Evolutionary conservation across 2,329 filamentous ascomycete species (phyloP).

Genomic region (Setomelanomma holmii): DNA sequence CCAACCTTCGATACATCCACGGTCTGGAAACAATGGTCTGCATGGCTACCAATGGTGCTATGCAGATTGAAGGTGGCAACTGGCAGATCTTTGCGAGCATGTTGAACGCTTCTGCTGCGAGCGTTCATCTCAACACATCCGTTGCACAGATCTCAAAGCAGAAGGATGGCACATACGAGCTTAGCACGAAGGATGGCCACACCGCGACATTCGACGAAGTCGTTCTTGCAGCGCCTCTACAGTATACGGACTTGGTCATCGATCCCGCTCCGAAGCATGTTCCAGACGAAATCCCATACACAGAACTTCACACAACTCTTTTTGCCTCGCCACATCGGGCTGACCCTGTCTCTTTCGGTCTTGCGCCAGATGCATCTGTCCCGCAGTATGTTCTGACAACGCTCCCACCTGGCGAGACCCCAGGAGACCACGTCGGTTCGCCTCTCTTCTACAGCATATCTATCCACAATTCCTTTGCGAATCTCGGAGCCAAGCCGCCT

Average conservation of each 20-base stretch:
- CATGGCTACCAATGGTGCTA: conserved; percentile 85
- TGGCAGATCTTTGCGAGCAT: conserved; percentile 93
- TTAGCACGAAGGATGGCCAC: conserved; percentile 42
- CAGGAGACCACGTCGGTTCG: conserved; percentile 62
- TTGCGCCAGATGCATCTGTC: conserved; percentile 63
- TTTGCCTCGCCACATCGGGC: conserved; percentile 80
- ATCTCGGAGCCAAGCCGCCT: conserved; percentile 55
- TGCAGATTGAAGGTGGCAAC: conserved; percentile 82
- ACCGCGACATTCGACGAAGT: conserved; percentile 73
- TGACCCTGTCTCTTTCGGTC: conserved; percentile 74
- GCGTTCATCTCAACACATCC: conserved; percentile 69
- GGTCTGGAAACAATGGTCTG: conserved; percentile 91
- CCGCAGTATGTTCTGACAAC: conserved; percentile 86
- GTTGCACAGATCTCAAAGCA: conserved; percentile 65
- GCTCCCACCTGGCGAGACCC: conserved; percentile 66
- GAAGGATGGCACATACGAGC: conserved; percentile 50
- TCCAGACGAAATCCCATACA: conserved; percentile 85
- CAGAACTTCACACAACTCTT: conserved; percentile 85
- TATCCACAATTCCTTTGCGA: conserved; percentile 69
- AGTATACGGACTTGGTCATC: conserved; percentile 74
- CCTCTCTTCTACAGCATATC: conserved; percentile 88
- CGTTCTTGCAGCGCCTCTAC: conserved; percentile 81
- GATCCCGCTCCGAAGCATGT: conserved; percentile 51
- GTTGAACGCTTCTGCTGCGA: conserved; percentile 69
- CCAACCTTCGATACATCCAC: conserved; percentile 85